phyloP scores from a whole-genome alignment of 2,329 filamentous ascomycete species.

The Chalara sp. region DNA sequence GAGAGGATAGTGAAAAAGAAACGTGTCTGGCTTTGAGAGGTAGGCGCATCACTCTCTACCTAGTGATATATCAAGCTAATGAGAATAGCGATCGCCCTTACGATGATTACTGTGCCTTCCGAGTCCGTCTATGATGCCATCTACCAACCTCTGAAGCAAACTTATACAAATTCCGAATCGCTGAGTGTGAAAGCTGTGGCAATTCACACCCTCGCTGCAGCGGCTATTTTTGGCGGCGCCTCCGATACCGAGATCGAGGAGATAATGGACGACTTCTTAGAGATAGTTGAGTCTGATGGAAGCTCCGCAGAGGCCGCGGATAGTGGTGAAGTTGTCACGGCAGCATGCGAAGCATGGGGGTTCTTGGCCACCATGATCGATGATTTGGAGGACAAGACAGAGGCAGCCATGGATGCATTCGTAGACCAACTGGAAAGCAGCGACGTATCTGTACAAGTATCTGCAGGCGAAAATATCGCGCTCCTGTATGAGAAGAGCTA shows the following conservation, averaged over 20 bases:
- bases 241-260: slow-evolving; percentile 54
- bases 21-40: slow-evolving; percentile 54
- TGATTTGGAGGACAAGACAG: slow-evolving; percentile 57
- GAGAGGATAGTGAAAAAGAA: slow-evolving; percentile 56
- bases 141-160: slow-evolving; percentile 47
- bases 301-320: slow-evolving; percentile 55
- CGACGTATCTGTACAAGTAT: slow-evolving; percentile 56
- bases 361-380: slow-evolving; percentile 60
- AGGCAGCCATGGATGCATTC: slow-evolving; percentile 59
- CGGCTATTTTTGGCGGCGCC: slow-evolving; percentile 59
- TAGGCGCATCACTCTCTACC: slow-evolving; percentile 19
- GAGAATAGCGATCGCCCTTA: slow-evolving; percentile 48
- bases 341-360: slow-evolving; percentile 63
- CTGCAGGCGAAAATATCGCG: slow-evolving; percentile 66
- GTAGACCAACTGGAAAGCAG: slow-evolving; percentile 62
- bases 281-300: slow-evolving; percentile 63
- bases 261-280: slow-evolving; percentile 59
- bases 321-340: slow-evolving; percentile 52
- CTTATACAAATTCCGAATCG: slow-evolving; percentile 54
- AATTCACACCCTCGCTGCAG: slow-evolving; percentile 56
- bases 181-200: slow-evolving; percentile 53
- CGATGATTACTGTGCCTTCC: slow-evolving; percentile 55
- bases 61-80: slow-evolving; percentile 1
- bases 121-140: slow-evolving; percentile 54
- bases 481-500: slow-evolving; percentile 61